A percentile compares a stretch with the other conserved stretches of the same genome.
phyloP scores from a whole-genome alignment of 768 basidiomycete genomes.

The Trametes villosa region DNA sequence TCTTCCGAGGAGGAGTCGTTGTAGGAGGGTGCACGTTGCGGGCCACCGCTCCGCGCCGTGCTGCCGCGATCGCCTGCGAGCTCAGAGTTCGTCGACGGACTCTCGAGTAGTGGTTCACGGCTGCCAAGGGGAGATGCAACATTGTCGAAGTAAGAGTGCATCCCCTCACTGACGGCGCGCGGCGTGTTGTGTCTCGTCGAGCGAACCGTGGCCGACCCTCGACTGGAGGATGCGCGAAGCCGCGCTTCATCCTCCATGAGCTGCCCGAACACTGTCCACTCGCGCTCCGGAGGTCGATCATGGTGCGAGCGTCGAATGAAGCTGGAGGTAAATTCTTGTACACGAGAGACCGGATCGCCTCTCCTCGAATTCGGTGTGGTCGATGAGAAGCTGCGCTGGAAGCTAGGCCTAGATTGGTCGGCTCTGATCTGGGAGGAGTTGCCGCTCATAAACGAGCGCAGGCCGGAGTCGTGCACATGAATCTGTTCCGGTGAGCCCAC shows the following conservation, averaged over 20 bases:
- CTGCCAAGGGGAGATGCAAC: neutral
- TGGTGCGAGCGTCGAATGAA: constrained; percentile 7
- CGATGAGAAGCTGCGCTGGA: constrained; percentile 22
- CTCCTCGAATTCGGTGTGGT: neutral
- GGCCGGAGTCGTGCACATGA: neutral
- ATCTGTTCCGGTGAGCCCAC: constrained; percentile 26
- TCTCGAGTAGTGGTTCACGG: neutral
- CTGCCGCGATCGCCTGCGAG: neutral
- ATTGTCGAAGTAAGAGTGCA: constrained; percentile 12
- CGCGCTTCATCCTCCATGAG: constrained; percentile 58
- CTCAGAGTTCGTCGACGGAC: neutral
- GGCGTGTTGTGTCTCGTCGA: constrained; percentile 10
- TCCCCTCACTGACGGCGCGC: neutral
- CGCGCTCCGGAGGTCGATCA: constrained; percentile 18
- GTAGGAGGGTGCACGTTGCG: neutral
- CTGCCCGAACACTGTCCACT: constrained; percentile 74
- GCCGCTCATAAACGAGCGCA: constrained; percentile 12
- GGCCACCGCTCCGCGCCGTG: neutral
- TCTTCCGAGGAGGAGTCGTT: neutral
- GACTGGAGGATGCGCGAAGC: constrained; percentile 4
- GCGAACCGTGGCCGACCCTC: constrained; percentile 5
- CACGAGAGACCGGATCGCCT: constrained; percentile 11
- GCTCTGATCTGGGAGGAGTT: neutral
- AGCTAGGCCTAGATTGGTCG: constrained; percentile 11
- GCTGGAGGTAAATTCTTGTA: constrained; percentile 19